Evolutionary conservation across 768 basidiomycete genomes (phyloP).

Genomic region (Mycena metata): DNA sequence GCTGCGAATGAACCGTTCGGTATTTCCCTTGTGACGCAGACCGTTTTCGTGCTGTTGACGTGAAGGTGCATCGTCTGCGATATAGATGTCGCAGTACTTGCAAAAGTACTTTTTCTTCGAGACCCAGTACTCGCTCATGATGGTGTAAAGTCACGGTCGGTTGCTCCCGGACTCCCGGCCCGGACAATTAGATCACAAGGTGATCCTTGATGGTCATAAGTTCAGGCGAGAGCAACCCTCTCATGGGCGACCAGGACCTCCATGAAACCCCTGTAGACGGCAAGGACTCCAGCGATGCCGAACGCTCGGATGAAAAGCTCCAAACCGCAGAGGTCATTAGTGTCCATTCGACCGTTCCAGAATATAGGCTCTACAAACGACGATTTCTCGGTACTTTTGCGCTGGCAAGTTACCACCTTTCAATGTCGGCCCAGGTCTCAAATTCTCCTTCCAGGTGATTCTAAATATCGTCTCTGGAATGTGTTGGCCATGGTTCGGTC

Average conservation of each 20-base stretch:
- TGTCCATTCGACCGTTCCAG: conserved; percentile 22
- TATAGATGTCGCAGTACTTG: conserved; percentile 98
- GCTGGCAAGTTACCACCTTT: conserved; percentile 57
- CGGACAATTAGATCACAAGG: neutral
- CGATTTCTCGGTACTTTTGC: conserved; percentile 77
- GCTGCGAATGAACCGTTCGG: conserved; percentile 91
- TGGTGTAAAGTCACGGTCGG: too few species aligned
- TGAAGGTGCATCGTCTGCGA: conserved; percentile 95
- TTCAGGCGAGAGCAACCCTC: too few species aligned
- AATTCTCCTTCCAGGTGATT: conserved; percentile 59
- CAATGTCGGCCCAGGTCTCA: neutral
- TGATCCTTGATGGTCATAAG: too few species aligned
- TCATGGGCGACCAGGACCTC: conserved; percentile 5
- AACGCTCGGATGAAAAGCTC: neutral
- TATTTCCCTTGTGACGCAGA: conserved; percentile 92
- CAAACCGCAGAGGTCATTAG: conserved; percentile 17
- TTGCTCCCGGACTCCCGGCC: too few species aligned
- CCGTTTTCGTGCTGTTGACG: conserved; percentile 94
- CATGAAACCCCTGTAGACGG: conserved; percentile 12
- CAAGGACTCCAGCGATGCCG: conserved; percentile 14
- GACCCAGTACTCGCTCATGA: conserved; percentile 94
- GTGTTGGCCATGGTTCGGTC: conserved; percentile 88
- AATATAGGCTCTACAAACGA: conserved; percentile 76
- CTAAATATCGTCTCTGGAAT: conserved; percentile 75
- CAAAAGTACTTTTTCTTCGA: conserved; percentile 94